phyloP scores from a whole-genome alignment of 768 basidiomycete species.

The Mycena pura region DNA sequence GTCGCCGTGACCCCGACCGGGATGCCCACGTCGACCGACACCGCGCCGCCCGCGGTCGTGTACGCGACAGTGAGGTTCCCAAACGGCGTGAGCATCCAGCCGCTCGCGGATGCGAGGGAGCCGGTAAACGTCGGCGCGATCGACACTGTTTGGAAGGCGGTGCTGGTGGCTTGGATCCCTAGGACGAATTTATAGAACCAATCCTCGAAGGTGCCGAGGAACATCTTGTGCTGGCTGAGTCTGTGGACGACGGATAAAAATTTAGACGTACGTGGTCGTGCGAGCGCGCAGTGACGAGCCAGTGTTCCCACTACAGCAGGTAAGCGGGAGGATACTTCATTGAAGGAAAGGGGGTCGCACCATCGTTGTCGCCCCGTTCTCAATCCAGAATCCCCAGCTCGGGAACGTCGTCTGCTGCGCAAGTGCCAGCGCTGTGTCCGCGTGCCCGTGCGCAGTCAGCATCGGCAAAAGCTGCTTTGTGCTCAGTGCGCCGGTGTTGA shows the following conservation, averaged over 20 bases:
- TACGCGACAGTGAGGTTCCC: slow-evolving; percentile 37
- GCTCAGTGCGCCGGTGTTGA: slow-evolving; percentile 35
- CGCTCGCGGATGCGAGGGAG: slow-evolving; percentile 27
- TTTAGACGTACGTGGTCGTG: slow-evolving; percentile 36
- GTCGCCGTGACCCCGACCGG: slow-evolving; percentile 36
- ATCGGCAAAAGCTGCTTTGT: slow-evolving; percentile 36
- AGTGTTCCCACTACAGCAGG: slow-evolving; percentile 45
- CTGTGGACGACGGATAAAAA: not conserved
- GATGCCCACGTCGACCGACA: slow-evolving; percentile 28
- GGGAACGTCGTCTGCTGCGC: slow-evolving; percentile 38
- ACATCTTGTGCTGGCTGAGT: slow-evolving; percentile 26
- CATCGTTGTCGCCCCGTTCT: slow-evolving; percentile 38
- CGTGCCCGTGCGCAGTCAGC: slow-evolving; percentile 31
- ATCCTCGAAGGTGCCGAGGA: slow-evolving; percentile 41
- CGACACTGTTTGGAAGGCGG: slow-evolving; percentile 33
- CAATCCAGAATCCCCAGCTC: slow-evolving; percentile 41
- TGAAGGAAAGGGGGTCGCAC: slow-evolving; percentile 12
- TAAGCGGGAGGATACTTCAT: not conserved
- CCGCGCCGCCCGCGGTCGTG: slow-evolving; percentile 14
- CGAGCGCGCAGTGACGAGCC: slow-evolving; percentile 36
- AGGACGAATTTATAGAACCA: slow-evolving; percentile 39
- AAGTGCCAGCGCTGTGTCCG: slow-evolving; percentile 33
- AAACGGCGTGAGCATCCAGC: slow-evolving; percentile 37
- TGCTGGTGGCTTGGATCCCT: slow-evolving; percentile 33
- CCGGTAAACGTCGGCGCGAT: slow-evolving; percentile 31